Base-by-base conservation (phyloP, 495 filamentous ascomycete species). In the Lindgomyces ingoldianus region DNA sequence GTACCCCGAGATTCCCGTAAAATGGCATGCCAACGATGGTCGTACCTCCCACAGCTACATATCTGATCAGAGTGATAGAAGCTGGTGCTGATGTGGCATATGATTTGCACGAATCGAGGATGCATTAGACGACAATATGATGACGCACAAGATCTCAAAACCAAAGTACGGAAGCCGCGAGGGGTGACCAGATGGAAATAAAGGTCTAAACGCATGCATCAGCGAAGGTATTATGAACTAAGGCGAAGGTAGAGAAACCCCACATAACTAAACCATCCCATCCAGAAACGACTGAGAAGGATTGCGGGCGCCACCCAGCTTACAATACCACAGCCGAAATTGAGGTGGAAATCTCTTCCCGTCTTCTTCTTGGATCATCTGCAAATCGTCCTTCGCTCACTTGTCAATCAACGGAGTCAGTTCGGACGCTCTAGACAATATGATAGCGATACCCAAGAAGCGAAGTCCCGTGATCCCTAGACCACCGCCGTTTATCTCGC, bases 211-310 rank as follows among this genome's bases (percentile, higher is more conserved):
- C 6, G 33, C 14, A 14, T 39, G n/a, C n/a, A n/a, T n/a, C n/a
- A n/a, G n/a, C n/a, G n/a, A n/a, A n/a, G n/a, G n/a, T n/a, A n/a
- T n/a, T n/a, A n/a, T n/a, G n/a, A n/a, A n/a, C n/a, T n/a, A n/a
- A n/a, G n/a, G n/a, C n/a, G n/a, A n/a, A n/a, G n/a, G n/a, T n/a
- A n/a, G n/a, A n/a, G n/a, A n/a, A n/a, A n/a, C n/a, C 33, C 33
- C 14, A 39, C 33, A 62, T 82, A 78, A 45, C 76, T 77, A 2
- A 78, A 81, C 83, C 84, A 84, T 1, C 79, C 85, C 75, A 87
- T 81, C 84, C 84, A 87, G 70, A 87, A 87, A n/a, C 87, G 68
- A 26, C 72, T 73, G 36, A 84, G 76, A 0, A 85, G 84, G n/a
- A 89, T 77, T 0, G 80, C 72, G 30, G 61, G 49, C 0, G 79